These are phyloP conservation scores for Ganoderma lucidum DNA, from an alignment of 1,284 basidiomycete genomes.

Conservation along the genomic window DNA sequence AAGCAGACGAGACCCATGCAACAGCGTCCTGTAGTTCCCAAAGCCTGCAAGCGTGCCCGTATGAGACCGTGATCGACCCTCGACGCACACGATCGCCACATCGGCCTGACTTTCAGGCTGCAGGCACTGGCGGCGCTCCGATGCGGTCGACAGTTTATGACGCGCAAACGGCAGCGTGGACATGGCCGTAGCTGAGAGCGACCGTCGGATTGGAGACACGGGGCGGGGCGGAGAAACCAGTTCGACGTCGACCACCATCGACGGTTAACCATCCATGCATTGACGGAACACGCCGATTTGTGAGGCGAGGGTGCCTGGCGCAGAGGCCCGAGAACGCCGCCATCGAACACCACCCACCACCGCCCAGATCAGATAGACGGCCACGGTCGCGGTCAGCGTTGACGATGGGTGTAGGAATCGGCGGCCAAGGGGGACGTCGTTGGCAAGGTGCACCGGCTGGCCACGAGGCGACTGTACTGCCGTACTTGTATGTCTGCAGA, in stretches of 20 bases:
- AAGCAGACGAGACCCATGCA: too few species aligned
- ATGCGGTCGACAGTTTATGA: background rate
- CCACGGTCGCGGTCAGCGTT: too few species aligned
- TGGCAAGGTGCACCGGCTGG: too few species aligned
- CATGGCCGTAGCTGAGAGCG: background rate
- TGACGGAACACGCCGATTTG: background rate
- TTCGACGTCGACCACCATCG: too few species aligned
- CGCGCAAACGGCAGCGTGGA: background rate
- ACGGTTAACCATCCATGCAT: background rate
- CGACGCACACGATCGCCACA: background rate
- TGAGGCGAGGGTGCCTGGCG: background rate
- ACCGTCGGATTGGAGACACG: background rate
- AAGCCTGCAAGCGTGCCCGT: background rate
- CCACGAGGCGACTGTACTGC: too few species aligned
- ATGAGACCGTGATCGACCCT: constrained; percentile 1
- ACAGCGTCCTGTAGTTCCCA: background rate
- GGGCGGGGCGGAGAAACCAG: too few species aligned
- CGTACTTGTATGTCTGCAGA: too few species aligned
- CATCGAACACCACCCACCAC: too few species aligned
- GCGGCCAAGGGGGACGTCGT: too few species aligned
- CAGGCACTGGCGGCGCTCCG: background rate
- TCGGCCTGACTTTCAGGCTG: background rate
- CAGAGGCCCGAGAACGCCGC: too few species aligned
- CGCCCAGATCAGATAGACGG: too few species aligned
- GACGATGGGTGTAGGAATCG: too few species aligned